Evolutionary conservation across 2,329 filamentous ascomycete genomes (phyloP).

Genomic region (Teratosphaeria viscida): DNA sequence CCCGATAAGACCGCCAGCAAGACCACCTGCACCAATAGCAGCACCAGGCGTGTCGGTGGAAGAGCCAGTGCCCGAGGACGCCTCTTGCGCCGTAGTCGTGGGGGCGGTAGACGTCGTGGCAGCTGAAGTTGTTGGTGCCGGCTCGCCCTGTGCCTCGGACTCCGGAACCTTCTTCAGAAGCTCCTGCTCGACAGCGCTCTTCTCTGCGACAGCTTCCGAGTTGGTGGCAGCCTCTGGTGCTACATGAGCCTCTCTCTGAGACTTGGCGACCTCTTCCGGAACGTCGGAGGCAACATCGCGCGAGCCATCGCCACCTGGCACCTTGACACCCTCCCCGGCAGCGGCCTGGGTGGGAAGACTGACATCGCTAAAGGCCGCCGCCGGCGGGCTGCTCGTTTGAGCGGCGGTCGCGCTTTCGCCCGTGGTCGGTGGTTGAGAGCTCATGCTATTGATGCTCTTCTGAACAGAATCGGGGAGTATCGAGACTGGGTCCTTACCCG

Average conservation of each 20-base stretch:
- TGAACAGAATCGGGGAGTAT: conserved; percentile 31
- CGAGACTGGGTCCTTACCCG: conserved; percentile 41
- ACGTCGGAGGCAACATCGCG: conserved; percentile 17
- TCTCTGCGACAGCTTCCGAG: conserved; percentile 59
- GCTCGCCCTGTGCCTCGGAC: conserved; percentile 29
- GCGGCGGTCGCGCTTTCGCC: not conserved
- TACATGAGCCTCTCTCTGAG: conserved; percentile 26
- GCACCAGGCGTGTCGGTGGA: not conserved
- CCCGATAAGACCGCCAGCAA: not conserved
- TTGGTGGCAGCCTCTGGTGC: conserved; percentile 63
- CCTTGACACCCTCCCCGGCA: conserved; percentile 12
- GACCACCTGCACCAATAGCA: not conserved
- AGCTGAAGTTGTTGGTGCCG: conserved; percentile 20
- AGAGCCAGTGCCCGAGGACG: not conserved
- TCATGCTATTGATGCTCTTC: conserved; percentile 30
- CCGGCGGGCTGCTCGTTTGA: conserved; percentile 15
- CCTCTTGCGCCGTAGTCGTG: conserved; percentile 16
- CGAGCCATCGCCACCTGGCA: conserved; percentile 12
- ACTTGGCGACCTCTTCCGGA: conserved; percentile 18
- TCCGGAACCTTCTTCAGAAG: conserved; percentile 51
- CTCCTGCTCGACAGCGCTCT: conserved; percentile 64
- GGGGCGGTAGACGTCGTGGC: conserved; percentile 26
- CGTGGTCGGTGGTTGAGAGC: conserved; percentile 4
- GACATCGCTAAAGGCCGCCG: conserved; percentile 10
- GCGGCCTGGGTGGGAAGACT: conserved; percentile 8